These are phyloP conservation scores for Aspergillus jensenii DNA, from an alignment of 2,329 filamentous ascomycete species.

Conservation along the genomic window DNA sequence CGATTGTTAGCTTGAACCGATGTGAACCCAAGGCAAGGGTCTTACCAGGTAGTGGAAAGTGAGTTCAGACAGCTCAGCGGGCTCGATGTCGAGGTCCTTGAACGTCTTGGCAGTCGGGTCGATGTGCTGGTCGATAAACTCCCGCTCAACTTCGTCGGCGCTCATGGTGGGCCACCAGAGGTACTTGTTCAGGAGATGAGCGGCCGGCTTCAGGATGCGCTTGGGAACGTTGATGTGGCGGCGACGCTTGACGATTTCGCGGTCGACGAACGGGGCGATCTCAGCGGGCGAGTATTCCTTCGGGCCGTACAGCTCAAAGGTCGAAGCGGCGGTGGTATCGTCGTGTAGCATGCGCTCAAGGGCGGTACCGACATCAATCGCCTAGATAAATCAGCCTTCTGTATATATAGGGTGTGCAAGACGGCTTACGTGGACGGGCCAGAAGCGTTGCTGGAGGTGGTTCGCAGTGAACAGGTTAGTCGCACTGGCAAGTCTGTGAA, in stretches of 20 bases:
- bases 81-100: conserved; percentile 86
- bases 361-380: conserved; percentile 84
- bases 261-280: conserved; percentile 83
- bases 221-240: conserved; percentile 91
- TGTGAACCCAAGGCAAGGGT: conserved; percentile 13
- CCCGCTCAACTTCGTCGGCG: conserved; percentile 82
- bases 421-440: conserved; percentile 77
- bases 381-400: conserved; percentile 48
- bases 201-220: conserved; percentile 70
- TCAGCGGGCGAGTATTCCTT: conserved; percentile 88
- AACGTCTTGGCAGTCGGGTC: conserved; percentile 93
- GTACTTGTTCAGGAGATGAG: conserved; percentile 71
- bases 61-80: conserved; percentile 78
- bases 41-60: conserved; percentile 93
- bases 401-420: conserved; percentile 2
- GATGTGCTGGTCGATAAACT: conserved; percentile 90
- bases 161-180: conserved; percentile 89
- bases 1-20: conserved; percentile 15
- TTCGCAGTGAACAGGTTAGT: conserved; percentile 87
- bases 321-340: conserved; percentile 85
- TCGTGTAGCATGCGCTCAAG: conserved; percentile 89
- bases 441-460: conserved; percentile 86
- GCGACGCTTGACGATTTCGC: conserved; percentile 86
- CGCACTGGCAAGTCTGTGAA: conserved; percentile 78
- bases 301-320: conserved; percentile 91